A percentile compares a stretch with the other conserved stretches of the same genome.
Evolutionary conservation across 495 filamentous ascomycete genomes (phyloP).

Genomic region (Podospora pseudocomata): DNA sequence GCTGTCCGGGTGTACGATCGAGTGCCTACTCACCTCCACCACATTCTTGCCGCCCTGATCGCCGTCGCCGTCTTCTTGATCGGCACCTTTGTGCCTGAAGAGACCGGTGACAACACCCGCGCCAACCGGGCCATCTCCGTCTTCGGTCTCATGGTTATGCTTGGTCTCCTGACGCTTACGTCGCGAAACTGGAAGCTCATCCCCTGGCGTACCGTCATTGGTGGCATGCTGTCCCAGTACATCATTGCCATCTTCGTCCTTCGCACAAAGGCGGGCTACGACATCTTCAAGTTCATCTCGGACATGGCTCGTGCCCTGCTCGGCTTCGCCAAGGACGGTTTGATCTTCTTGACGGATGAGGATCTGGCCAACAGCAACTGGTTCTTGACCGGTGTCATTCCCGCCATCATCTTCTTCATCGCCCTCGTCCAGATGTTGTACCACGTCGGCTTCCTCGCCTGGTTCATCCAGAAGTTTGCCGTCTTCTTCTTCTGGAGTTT

Average conservation of each 20-base stretch:
- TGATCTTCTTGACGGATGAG: slow-evolving; percentile 63
- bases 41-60: slow-evolving; percentile 55
- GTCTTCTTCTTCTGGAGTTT: slow-evolving; percentile 87
- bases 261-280: slow-evolving; percentile 67
- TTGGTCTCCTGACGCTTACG: slow-evolving; percentile 61
- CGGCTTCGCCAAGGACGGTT: slow-evolving; percentile 66
- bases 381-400: slow-evolving; percentile 72
- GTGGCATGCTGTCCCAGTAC: slow-evolving; percentile 82
- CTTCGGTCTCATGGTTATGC: slow-evolving; percentile 73
- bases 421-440: slow-evolving; percentile 78
- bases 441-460: slow-evolving; percentile 75
- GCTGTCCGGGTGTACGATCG: slow-evolving; percentile 47
- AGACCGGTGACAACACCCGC: slow-evolving; percentile 70
- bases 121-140: slow-evolving; percentile 74
- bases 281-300: slow-evolving; percentile 88
- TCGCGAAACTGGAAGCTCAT: slow-evolving; percentile 68
- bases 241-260: slow-evolving; percentile 84
- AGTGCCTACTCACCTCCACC: slow-evolving; percentile 61
- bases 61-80: slow-evolving; percentile 68
- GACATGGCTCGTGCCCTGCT: slow-evolving; percentile 64
- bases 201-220: slow-evolving; percentile 82
- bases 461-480: slow-evolving; percentile 82
- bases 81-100: slow-evolving; percentile 67
- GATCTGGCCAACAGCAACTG: slow-evolving; percentile 45
- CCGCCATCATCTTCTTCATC: slow-evolving; percentile 91